These are phyloP conservation scores for Apiospora arundinis DNA, from an alignment of 2,329 filamentous ascomycete genomes.

Conservation along the genomic window DNA sequence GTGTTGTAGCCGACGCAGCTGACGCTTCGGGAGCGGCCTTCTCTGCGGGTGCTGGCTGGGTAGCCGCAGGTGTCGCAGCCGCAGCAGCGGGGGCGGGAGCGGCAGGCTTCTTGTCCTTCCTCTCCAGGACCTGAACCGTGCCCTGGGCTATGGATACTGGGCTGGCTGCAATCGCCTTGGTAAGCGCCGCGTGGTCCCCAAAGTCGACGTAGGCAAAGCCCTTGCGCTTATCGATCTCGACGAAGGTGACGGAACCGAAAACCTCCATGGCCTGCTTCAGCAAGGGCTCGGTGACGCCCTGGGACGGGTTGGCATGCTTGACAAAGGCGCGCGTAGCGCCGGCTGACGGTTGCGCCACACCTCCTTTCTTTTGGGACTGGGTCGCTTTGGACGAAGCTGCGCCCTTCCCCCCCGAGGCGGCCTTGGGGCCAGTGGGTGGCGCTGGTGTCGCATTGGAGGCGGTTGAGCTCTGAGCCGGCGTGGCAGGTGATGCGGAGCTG, in stretches of 20 bases:
- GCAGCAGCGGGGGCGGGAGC: background rate
- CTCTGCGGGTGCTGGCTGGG: constrained; percentile 9
- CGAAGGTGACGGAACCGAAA: constrained; percentile 77
- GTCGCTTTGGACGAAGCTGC: constrained; percentile 32
- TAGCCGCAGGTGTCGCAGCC: background rate
- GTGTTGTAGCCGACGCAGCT: constrained; percentile 30
- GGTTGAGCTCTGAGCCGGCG: constrained; percentile 32
- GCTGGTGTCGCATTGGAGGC: constrained; percentile 37
- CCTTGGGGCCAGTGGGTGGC: constrained; percentile 41
- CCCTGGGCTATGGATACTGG: constrained; percentile 84
- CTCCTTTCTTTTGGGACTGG: constrained; percentile 41
- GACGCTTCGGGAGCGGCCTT: constrained; percentile 28
- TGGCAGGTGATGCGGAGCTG: constrained; percentile 30
- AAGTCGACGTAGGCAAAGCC: constrained; percentile 95
- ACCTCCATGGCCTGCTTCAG: constrained; percentile 75
- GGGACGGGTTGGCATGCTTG: constrained; percentile 85
- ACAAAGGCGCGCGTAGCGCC: constrained; percentile 74
- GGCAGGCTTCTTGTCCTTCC: constrained; percentile 63
- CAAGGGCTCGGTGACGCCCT: constrained; percentile 85
- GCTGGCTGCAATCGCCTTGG: constrained; percentile 81
- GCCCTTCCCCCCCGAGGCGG: constrained; percentile 30
- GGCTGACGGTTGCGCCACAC: constrained; percentile 39
- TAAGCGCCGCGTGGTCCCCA: constrained; percentile 71
- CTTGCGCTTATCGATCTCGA: constrained; percentile 94
- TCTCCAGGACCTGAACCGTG: constrained; percentile 84